Base-by-base conservation (phyloP, 768 basidiomycete species). In the Amanita thiersii region DNA sequence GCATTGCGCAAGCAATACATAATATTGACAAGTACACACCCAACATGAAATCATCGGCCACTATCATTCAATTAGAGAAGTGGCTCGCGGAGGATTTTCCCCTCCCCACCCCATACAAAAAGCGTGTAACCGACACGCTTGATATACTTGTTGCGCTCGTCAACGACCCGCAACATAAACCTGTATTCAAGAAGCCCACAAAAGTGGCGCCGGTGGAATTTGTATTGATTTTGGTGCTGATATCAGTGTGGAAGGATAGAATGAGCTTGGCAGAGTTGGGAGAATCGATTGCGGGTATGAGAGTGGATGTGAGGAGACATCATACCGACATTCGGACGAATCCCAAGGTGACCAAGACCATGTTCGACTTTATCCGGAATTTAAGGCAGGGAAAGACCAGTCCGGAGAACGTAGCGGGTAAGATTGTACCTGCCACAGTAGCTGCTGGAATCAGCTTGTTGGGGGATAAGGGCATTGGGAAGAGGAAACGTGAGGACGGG, bases 201-300 rank as follows among this genome's bases (percentile, higher is more conserved):
- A 78, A 77, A 28, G 65, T 86, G 1, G 68, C 83, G 0, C 86
- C 86, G 0, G 63, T 85, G 29, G 86, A 88, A 55, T 76, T 88
- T 47, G 65, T 83, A 35, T 60, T 70, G 47, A 70, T 75, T 36
- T 64, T 64, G 15, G 50, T 82, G 3, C 56, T 86, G 15, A 70
- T 86, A 11, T 66, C 68, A 9, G 55, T 65, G n/a, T 63, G 70
- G 40, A 75, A 68, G 56, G 58, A 64, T 10, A 53, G 39, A 8
- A 48, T 73, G 43, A 53, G 61, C 2, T 29, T 63, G 46, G 47
- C 46, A 0, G 66, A 69, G 53, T 50, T 85, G 29, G 63, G 71
- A 1, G 47, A 52, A 14, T 69, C 65, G 0, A 66, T 83, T 3
- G 54, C 54, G 6, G 57, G 57, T 11, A 74, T 89, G 76, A 64